Base-by-base conservation (phyloP, 2,329 filamentous ascomycete species). In the Ceratocystis destructans region DNA sequence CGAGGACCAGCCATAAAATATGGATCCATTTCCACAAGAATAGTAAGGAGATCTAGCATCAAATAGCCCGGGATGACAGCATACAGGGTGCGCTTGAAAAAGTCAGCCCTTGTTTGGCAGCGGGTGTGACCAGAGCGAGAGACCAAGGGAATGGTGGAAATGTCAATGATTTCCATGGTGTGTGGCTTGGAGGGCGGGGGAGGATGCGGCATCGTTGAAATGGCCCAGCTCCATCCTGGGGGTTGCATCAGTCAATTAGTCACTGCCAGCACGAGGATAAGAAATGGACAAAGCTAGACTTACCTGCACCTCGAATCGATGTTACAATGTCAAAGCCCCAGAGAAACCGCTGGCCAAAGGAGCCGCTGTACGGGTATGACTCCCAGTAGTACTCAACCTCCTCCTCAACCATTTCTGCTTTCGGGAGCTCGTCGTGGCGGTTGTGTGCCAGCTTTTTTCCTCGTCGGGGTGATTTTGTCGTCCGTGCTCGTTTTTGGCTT, bases 1-100 rank as follows among this genome's bases (percentile, higher is more conserved):
- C 76, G 72, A 1, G 76, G 75, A 0, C 83, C 80, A 28, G 82
- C 72, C 67, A 85, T 72, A 75, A 92, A 96, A 76, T 93, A 96
- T 0, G 87, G 86, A 71, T 97, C 93, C 64, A 83, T 82, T 59
- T 68, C 61, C 70, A 87, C 85, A 77, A 90, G 86, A 69, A 84
- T 69, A 1, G 85, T 80, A 64, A 89, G 74, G 5, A 84, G 67
- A 74, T 96, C 93, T 7, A 96, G 77, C 6, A 82, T 68, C 12
- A 94, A 69, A 72, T 89, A 94, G 69, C 79, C 78, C 1, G 83
- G 65, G n/a, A 87, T 75, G 5, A 72, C 77, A 7, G 74, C 66
- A 10, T 85, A 68, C 31, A 79, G 78, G 17, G 72, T 70, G 66
- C 74, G 73, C 50, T 86, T 66, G 44, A 41, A 28, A 55, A 87